Evolutionary conservation across 805 yeast genomes (phyloP).

Genomic region (Metschnikowia arizonensis): DNA sequence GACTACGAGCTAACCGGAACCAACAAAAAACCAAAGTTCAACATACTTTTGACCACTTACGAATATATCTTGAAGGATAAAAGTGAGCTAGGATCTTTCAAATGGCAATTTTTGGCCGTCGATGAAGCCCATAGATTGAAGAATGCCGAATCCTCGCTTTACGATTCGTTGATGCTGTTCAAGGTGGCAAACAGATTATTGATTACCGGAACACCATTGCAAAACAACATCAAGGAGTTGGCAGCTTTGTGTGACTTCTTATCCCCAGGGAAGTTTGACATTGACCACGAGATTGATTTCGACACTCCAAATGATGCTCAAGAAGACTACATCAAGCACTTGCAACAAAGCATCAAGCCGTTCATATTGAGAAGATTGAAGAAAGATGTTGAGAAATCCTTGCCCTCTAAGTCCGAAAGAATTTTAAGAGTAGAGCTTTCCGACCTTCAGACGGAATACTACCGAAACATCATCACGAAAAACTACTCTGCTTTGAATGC

Average conservation of each 20-base stretch:
- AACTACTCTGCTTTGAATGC: slow-evolving; percentile 89
- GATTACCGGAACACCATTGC: slow-evolving; percentile 97
- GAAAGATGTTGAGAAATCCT: slow-evolving; percentile 94
- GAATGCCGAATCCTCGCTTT: slow-evolving; percentile 88
- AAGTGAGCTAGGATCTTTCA: slow-evolving; percentile 69
- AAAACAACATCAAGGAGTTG: slow-evolving; percentile 89
- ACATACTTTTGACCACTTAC: slow-evolving; percentile 88
- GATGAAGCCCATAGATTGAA: slow-evolving; percentile 98
- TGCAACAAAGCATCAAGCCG: slow-evolving; percentile 84
- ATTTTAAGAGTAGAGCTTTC: slow-evolving; percentile 92
- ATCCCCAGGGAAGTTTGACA: slow-evolving; percentile 90
- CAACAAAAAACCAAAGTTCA: slow-evolving; percentile 77
- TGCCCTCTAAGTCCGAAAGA: slow-evolving; percentile 94
- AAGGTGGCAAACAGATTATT: slow-evolving; percentile 78
- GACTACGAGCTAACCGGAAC: slow-evolving; percentile 73
- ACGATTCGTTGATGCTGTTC: slow-evolving; percentile 81
- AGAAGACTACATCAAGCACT: slow-evolving; percentile 79
- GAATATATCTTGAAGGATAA: slow-evolving; percentile 93
- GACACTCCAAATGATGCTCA: slow-evolving; percentile 84
- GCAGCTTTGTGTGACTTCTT: slow-evolving; percentile 92
- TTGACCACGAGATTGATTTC: slow-evolving; percentile 93
- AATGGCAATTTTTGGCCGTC: slow-evolving; percentile 96
- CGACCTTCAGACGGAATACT: slow-evolving; percentile 91
- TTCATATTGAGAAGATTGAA: slow-evolving; percentile 89
- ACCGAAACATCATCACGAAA: slow-evolving; percentile 86